phyloP scores from a whole-genome alignment of 495 filamentous ascomycete genomes.

The Chaetomium cochliodes region DNA sequence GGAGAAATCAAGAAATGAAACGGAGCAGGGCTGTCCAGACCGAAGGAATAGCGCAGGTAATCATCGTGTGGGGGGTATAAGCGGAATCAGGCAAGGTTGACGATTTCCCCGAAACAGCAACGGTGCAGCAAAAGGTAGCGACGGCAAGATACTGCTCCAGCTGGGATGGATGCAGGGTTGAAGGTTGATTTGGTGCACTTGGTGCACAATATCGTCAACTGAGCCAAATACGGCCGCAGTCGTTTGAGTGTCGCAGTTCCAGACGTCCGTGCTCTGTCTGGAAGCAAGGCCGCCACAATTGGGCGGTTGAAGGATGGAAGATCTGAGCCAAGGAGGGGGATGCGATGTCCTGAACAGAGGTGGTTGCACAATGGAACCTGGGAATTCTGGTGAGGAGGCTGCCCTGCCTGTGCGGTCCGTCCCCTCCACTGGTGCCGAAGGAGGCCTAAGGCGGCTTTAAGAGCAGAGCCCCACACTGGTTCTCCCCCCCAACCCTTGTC shows the following conservation, averaged over 20 bases:
- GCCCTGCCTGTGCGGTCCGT: conserved; percentile 9
- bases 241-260: conserved; percentile 21
- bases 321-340: conserved; percentile 22
- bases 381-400: conserved; percentile 26
- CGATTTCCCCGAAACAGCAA: background rate
- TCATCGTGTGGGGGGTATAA: conserved; percentile 42
- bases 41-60: conserved; percentile 48
- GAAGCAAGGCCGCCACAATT: conserved; percentile 26
- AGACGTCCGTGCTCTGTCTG: conserved; percentile 22
- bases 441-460: conserved; percentile 7
- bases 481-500: conserved; percentile 3
- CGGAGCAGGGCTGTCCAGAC: conserved; percentile 49
- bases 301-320: conserved; percentile 24
- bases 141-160: background rate
- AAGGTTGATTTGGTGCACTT: conserved; percentile 18
- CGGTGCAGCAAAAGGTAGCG: conserved; percentile 1
- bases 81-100: conserved; percentile 4
- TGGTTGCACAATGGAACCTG: conserved; percentile 26
- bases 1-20: conserved; percentile 48
- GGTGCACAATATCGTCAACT: conserved; percentile 21
- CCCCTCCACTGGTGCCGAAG: conserved; percentile 21
- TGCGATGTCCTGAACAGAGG: conserved; percentile 25
- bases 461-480: conserved; percentile 1
- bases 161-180: conserved; percentile 6
- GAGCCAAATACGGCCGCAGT: background rate